These are phyloP conservation scores for Pelargonium australe DNA, from an alignment of 441 rosid species.

Conservation along the genomic window DNA sequence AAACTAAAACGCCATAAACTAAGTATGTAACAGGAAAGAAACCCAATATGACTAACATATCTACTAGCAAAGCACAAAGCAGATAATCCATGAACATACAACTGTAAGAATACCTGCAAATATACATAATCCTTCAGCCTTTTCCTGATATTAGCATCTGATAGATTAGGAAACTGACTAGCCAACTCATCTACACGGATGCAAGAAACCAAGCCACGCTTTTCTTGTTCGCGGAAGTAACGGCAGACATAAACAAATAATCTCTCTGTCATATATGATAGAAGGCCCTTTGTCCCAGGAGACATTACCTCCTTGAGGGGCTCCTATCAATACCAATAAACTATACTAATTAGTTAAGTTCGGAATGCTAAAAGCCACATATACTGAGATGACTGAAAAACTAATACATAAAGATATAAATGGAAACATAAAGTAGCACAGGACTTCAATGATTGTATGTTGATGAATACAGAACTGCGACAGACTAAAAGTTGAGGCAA, in stretches of 20 bases:
- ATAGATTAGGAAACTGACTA: slow-evolving; percentile 57
- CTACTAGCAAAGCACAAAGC: slow-evolving; percentile 3
- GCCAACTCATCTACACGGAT: slow-evolving; percentile 70
- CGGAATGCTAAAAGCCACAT: not conserved
- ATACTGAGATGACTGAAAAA: not conserved
- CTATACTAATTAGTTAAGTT: slow-evolving; percentile 11
- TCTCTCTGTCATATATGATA: slow-evolving; percentile 63
- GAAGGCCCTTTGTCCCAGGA: slow-evolving; percentile 81
- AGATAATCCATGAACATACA: slow-evolving; percentile 4
- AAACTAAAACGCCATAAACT: not conserved
- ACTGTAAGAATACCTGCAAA: slow-evolving; percentile 43
- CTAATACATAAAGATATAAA: not conserved
- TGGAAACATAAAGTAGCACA: not conserved
- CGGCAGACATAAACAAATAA: slow-evolving; percentile 78
- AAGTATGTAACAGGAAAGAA: not conserved
- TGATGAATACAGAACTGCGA: not conserved
- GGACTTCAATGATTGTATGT: not conserved
- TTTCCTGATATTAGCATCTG: slow-evolving; percentile 63
- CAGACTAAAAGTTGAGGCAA: not conserved
- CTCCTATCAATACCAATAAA: slow-evolving; percentile 48
- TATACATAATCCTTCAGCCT: slow-evolving; percentile 69
- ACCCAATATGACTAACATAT: not conserved
- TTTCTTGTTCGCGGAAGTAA: slow-evolving; percentile 61
- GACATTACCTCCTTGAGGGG: slow-evolving; percentile 93
- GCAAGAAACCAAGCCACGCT: slow-evolving; percentile 51